Conservation (phyloP, 2,329 filamentous ascomycete genomes). For the Chrysoporthe austroafricana region DNA sequence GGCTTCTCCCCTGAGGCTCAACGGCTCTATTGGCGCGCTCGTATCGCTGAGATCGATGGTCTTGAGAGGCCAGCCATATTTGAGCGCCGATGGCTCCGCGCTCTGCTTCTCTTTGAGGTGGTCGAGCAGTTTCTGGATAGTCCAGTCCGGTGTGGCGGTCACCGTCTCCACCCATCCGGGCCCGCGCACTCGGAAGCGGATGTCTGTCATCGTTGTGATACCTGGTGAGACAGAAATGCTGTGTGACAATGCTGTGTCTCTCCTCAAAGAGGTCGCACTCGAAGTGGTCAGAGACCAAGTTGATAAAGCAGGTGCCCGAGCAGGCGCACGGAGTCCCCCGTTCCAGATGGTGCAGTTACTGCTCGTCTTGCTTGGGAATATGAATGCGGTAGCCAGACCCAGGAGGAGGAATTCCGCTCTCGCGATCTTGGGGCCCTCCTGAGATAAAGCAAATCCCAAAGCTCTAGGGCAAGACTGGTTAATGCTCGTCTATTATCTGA, state of each 20-base stretch:
- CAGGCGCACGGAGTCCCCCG: neutral
- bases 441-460: neutral
- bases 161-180: constrained; percentile 74
- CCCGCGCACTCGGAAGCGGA: constrained; percentile 76
- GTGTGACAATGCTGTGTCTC: neutral
- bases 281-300: neutral
- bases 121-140: constrained; percentile 62
- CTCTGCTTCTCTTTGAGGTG: constrained; percentile 67
- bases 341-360: neutral
- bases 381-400: neutral
- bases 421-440: too few relatives aligned
- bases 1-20: constrained; percentile 54
- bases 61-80: constrained; percentile 82
- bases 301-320: neutral
- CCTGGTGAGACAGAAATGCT: neutral
- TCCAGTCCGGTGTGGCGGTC: constrained; percentile 69
- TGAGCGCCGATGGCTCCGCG: constrained; percentile 71
- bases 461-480: neutral
- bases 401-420: neutral
- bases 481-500: neutral
- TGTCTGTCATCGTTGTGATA: constrained; percentile 40
- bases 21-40: constrained; percentile 51
- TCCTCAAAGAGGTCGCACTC: neutral
- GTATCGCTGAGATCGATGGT: constrained; percentile 64
- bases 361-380: neutral